These are phyloP conservation scores for Phytophthora pistaciae DNA, from an alignment of 352 stramenopile genomes.

Conservation along the genomic window DNA sequence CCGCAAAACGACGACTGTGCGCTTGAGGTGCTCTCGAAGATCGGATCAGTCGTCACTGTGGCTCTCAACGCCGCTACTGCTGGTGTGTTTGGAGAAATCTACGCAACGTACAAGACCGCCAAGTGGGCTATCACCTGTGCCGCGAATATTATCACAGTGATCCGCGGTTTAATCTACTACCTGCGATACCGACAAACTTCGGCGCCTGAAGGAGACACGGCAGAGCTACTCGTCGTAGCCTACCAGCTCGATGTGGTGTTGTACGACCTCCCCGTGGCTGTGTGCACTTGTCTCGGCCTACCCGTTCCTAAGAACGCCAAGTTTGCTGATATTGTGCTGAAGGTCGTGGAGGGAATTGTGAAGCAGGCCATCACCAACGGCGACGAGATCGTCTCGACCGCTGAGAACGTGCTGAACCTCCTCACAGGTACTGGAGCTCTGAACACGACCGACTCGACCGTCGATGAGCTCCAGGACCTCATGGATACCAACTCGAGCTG, in stretches of 20 bases:
- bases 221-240: slow-evolving; percentile 22
- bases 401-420: slow-evolving; percentile 32
- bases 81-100: slow-evolving; percentile 35
- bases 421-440: slow-evolving; percentile 25
- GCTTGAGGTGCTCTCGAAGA: slow-evolving; percentile 33
- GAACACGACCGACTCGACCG: slow-evolving; percentile 24
- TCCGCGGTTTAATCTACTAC: slow-evolving; percentile 31
- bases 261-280: slow-evolving; percentile 26
- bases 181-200: slow-evolving; percentile 31
- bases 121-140: slow-evolving; percentile 37
- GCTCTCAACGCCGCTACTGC: slow-evolving; percentile 32
- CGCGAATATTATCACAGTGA: slow-evolving; percentile 28
- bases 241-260: slow-evolving; percentile 33
- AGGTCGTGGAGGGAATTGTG: slow-evolving; percentile 37
- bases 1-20: slow-evolving; percentile 46
- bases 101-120: slow-evolving; percentile 27
- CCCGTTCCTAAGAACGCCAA: slow-evolving; percentile 19
- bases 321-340: slow-evolving; percentile 21
- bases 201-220: slow-evolving; percentile 27
- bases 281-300: slow-evolving; percentile 23
- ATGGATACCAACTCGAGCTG: slow-evolving; percentile 29
- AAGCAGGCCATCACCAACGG: slow-evolving; percentile 38
- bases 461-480: slow-evolving; percentile 35
- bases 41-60: slow-evolving; percentile 33
- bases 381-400: slow-evolving; percentile 33